Conservation (phyloP, 768 basidiomycete genomes). For the Psilocybe sp. region DNA sequence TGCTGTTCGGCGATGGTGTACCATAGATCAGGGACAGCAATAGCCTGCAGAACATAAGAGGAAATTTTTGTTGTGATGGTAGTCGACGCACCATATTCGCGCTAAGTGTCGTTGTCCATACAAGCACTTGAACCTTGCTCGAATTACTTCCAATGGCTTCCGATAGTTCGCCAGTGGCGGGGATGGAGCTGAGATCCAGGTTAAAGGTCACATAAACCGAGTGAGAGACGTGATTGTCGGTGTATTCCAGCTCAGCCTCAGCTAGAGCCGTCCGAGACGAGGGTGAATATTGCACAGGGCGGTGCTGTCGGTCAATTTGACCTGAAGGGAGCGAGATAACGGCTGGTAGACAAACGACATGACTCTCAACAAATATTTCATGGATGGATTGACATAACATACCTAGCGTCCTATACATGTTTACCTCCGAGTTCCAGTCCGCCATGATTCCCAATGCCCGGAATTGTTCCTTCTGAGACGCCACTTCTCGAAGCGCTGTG, state of each 20-base stretch:
- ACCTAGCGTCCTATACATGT: constrained; percentile 89
- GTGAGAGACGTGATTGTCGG: constrained; percentile 83
- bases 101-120: constrained; percentile 96
- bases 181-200: constrained; percentile 34
- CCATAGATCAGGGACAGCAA: constrained; percentile 72
- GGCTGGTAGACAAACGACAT: constrained; percentile 56
- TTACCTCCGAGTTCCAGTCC: constrained; percentile 64
- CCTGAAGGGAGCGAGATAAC: too few species aligned
- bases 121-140: constrained; percentile 51
- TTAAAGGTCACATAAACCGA: constrained; percentile 85
- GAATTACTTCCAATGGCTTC: constrained; percentile 26
- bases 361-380: not conserved
- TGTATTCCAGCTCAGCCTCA: constrained; percentile 91
- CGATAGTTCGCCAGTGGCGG: constrained; percentile 23
- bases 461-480: constrained; percentile 77
- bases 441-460: constrained; percentile 86
- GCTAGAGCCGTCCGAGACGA: constrained; percentile 92
- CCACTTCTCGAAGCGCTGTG: constrained; percentile 74
- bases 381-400: constrained; percentile 3
- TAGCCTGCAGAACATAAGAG: constrained; percentile 52
- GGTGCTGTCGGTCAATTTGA: constrained; percentile 80
- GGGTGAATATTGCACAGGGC: constrained; percentile 93
- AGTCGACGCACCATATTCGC: constrained; percentile 78
- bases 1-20: constrained; percentile 54
- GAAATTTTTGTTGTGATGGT: not conserved